A percentile compares a stretch with the other conserved stretches of the same genome.
Conservation (phyloP, 2,329 filamentous ascomycete genomes). For the Paecilomyces dactylethromorphus region DNA sequence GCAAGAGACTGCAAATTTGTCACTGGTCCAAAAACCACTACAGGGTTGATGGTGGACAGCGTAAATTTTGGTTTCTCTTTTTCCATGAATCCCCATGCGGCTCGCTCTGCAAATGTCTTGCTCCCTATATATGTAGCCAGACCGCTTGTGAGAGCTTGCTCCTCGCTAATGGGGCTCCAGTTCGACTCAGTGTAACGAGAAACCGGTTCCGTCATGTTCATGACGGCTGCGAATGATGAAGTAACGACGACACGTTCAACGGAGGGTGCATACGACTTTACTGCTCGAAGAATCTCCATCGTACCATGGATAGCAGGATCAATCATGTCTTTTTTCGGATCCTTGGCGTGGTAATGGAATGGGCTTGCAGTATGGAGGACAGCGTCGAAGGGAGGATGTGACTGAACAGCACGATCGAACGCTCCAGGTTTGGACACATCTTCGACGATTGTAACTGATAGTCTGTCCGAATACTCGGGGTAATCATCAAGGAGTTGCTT, state of each 20-base stretch:
- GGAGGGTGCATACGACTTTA: slow-evolving; percentile 54
- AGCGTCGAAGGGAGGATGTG: too few species aligned
- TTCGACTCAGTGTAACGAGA: not conserved
- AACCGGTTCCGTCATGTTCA: slow-evolving; percentile 14
- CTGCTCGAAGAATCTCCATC: slow-evolving; percentile 54
- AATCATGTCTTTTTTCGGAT: slow-evolving; percentile 59
- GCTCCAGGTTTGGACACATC: too few species aligned
- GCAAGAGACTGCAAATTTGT: slow-evolving; percentile 58
- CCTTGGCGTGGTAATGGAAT: slow-evolving; percentile 65
- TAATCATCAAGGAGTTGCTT: too few species aligned
- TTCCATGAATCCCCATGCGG: slow-evolving; percentile 60
- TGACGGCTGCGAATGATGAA: slow-evolving; percentile 28
- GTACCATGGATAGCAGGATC: slow-evolving; percentile 60
- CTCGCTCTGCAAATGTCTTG: slow-evolving; percentile 39
- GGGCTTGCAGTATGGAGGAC: slow-evolving; percentile 71
- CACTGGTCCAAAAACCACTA: slow-evolving; percentile 58
- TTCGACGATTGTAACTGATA: too few species aligned
- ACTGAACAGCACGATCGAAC: too few species aligned
- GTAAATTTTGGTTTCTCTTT: slow-evolving; percentile 53
- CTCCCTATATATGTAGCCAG: too few species aligned
- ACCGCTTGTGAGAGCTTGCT: slow-evolving; percentile 25
- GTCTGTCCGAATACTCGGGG: too few species aligned
- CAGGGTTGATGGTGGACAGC: slow-evolving; percentile 56
- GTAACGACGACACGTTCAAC: slow-evolving; percentile 70
- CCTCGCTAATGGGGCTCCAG: slow-evolving; percentile 40